Conservation (phyloP, 176 grass and related monocot species). For the Stipa capillata region DNA sequence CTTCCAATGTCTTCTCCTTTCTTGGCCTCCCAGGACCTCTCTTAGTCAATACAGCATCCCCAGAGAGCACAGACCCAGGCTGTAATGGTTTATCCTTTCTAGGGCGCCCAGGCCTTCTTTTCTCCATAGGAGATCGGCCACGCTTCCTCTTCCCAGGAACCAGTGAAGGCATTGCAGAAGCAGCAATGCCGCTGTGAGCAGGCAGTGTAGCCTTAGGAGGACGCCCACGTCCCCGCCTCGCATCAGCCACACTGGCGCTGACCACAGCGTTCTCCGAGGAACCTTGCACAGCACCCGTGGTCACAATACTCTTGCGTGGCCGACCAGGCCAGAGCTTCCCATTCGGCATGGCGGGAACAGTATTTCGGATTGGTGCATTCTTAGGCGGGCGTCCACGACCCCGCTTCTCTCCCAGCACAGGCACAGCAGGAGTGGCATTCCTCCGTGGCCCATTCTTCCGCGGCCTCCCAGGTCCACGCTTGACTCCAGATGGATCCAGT, state of each 20-base stretch:
- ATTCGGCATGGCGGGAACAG: not conserved
- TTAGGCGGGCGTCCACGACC: not conserved
- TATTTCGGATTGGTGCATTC: not conserved
- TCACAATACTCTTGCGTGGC: not conserved
- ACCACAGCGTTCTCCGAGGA: not conserved
- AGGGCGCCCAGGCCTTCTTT: too few relatives aligned
- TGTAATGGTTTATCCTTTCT: too few relatives aligned
- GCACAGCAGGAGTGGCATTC: too few relatives aligned
- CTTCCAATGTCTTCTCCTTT: not conserved
- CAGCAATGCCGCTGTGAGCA: not conserved
- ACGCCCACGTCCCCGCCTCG: not conserved
- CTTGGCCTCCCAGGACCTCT: constrained; percentile 26
- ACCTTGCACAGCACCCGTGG: not conserved
- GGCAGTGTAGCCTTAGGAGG: not conserved
- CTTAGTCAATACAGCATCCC: not conserved
- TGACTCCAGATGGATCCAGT: too few relatives aligned
- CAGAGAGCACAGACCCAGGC: not conserved
- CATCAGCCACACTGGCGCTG: not conserved
- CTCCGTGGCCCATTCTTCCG: not conserved
- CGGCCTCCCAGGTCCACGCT: not conserved
- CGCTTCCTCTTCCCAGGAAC: constrained; percentile 1
- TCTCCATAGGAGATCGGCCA: not conserved
- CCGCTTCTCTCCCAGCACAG: too few relatives aligned
- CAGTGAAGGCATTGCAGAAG: not conserved
- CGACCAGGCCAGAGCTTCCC: not conserved